Conservation (phyloP, 139 green algal species). For the Bryopsis sp. region DNA sequence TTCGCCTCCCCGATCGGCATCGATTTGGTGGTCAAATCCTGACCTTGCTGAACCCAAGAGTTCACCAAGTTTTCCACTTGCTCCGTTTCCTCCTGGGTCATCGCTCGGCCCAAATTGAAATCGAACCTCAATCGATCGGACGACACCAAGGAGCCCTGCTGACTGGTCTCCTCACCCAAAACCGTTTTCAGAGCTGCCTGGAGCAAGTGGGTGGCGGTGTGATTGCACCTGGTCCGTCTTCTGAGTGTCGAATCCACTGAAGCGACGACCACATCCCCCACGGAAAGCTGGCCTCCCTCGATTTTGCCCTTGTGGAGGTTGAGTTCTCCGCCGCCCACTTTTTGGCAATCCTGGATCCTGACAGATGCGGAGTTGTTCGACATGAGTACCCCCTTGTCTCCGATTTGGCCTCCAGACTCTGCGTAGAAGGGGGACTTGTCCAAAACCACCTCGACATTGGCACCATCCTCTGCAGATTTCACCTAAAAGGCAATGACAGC, state of each 20-base stretch:
- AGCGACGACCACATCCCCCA: slow-evolving; percentile 26
- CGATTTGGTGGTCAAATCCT: slow-evolving; percentile 26
- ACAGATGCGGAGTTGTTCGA: neutral
- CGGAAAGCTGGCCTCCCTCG: slow-evolving; percentile 27
- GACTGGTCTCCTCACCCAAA: slow-evolving; percentile 65
- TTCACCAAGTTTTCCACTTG: slow-evolving; percentile 58
- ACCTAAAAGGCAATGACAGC: too few species aligned
- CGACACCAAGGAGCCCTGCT: slow-evolving; percentile 77
- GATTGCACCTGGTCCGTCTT: slow-evolving; percentile 36
- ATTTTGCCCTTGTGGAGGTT: slow-evolving; percentile 62
- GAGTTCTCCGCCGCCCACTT: slow-evolving; percentile 59
- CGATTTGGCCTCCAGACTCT: slow-evolving; percentile 75
- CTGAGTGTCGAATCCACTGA: neutral
- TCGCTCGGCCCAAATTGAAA: slow-evolving; percentile 34
- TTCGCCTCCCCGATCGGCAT: slow-evolving; percentile 76
- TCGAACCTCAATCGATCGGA: slow-evolving; percentile 61
- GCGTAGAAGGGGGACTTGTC: slow-evolving; percentile 80
- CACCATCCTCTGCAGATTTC: too few species aligned
- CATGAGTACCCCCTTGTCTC: slow-evolving; percentile 49
- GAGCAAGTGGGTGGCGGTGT: slow-evolving; percentile 91
- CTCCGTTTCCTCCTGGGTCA: slow-evolving; percentile 30
- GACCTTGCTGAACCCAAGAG: slow-evolving; percentile 45
- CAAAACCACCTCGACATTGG: slow-evolving; percentile 57
- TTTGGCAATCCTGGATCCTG: slow-evolving; percentile 49
- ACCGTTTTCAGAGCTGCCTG: slow-evolving; percentile 68